Percentiles rank a stretch among this genome's conserved stretches.
phyloP scores from a whole-genome alignment of 495 filamentous ascomycete genomes.

The Clohesyomyces aquaticus region DNA sequence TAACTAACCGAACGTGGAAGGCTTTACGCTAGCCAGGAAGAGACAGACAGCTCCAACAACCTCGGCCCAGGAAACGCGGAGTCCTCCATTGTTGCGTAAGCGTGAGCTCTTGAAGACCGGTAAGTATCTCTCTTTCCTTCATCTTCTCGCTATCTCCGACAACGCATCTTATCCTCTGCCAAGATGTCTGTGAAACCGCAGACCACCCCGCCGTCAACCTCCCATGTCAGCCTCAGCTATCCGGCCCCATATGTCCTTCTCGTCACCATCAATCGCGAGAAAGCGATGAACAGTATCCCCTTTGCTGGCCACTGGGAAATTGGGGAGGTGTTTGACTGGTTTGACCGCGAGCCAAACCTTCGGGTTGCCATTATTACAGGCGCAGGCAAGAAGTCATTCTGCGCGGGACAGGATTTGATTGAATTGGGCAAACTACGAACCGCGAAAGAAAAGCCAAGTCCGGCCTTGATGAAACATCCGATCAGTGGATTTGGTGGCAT shows the following conservation, averaged over 20 bases:
- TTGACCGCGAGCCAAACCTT: conserved; percentile 59
- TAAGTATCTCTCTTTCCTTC: neutral
- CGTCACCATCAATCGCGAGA: conserved; percentile 43
- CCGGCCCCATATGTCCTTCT: conserved; percentile 42
- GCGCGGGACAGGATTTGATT: conserved; percentile 61
- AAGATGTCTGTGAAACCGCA: conserved; percentile 19
- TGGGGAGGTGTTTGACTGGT: conserved; percentile 58
- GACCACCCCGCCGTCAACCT: conserved; percentile 35
- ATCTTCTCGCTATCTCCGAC: neutral
- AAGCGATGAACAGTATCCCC: conserved; percentile 43
- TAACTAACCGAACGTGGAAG: too few relatives aligned
- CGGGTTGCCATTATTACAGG: conserved; percentile 62
- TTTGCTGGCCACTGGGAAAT: conserved; percentile 57
- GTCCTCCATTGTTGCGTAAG: neutral
- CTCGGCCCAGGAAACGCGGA: conserved; percentile 9
- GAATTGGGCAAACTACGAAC: conserved; percentile 37
- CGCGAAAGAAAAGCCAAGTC: conserved; percentile 15
- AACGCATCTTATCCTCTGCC: neutral
- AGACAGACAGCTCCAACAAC: neutral
- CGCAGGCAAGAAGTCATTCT: conserved; percentile 58
- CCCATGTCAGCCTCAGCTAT: conserved; percentile 40
- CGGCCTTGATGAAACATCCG: conserved; percentile 39
- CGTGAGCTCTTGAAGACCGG: neutral
- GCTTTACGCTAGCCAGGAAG: too few relatives aligned
- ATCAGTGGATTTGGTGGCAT: conserved; percentile 40